Conservation (phyloP, 768 basidiomycete genomes). For the Leccinellum rugosiceps region DNA sequence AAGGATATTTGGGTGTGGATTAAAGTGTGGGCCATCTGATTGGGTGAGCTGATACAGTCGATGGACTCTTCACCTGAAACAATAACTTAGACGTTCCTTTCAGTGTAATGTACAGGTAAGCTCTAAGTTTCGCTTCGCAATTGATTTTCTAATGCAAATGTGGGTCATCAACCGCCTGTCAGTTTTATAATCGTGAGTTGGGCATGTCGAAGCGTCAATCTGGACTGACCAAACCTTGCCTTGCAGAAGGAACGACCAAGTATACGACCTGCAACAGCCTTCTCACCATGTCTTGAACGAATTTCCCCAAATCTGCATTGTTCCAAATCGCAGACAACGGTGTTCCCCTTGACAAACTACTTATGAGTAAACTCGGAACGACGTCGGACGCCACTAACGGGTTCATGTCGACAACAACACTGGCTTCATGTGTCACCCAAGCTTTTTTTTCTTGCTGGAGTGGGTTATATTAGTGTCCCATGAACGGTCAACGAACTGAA, state of each 20-base stretch:
- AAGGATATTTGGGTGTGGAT: slow-evolving; percentile 34
- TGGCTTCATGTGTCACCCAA: slow-evolving; percentile 55
- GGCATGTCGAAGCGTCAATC: too few species aligned
- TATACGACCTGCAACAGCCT: slow-evolving; percentile 23
- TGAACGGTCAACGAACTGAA: background rate
- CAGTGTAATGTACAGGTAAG: background rate
- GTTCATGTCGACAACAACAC: slow-evolving; percentile 49
- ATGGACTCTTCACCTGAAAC: background rate
- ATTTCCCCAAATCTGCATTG: background rate
- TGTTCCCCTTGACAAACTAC: slow-evolving; percentile 58
- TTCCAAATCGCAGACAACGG: slow-evolving; percentile 16
- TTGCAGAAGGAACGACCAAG: slow-evolving; percentile 31
- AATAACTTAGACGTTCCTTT: background rate
- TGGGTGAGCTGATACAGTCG: slow-evolving; percentile 28
- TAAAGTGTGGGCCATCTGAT: slow-evolving; percentile 35
- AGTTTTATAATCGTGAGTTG: slow-evolving; percentile 13
- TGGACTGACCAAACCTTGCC: background rate
- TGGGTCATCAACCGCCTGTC: background rate
- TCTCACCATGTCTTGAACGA: background rate
- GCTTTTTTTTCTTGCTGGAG: slow-evolving; percentile 20
- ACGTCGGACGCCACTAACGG: slow-evolving; percentile 47
- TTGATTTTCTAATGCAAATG: background rate
- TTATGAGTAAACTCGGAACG: slow-evolving; percentile 45
- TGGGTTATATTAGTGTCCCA: background rate
- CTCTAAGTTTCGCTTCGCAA: background rate